These are phyloP conservation scores for Cercospora canescens DNA, from an alignment of 2,329 filamentous ascomycete genomes.

Conservation along the genomic window DNA sequence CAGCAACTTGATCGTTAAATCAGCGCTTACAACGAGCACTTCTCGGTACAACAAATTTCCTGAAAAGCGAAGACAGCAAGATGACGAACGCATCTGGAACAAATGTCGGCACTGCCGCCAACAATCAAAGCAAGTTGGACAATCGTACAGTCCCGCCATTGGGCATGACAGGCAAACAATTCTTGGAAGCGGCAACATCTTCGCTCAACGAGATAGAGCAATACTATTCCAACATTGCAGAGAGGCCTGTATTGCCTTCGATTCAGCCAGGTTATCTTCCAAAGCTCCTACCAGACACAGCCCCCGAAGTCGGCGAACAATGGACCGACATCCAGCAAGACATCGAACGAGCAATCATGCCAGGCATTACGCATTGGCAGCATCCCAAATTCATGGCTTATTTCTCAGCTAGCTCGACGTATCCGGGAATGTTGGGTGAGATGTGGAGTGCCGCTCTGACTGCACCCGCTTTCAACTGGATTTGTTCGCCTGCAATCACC, in stretches of 20 bases:
- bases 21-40: neutral
- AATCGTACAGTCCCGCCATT: slow-evolving; percentile 35
- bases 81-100: neutral
- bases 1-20: neutral
- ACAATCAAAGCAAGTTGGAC: slow-evolving; percentile 22
- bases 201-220: slow-evolving; percentile 82
- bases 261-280: slow-evolving; percentile 84
- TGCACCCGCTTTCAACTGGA: slow-evolving; percentile 94
- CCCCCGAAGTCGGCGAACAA: slow-evolving; percentile 66
- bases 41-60: neutral
- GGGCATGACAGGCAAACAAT: slow-evolving; percentile 76
- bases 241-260: slow-evolving; percentile 71
- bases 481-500: slow-evolving; percentile 87
- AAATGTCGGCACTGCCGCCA: slow-evolving; percentile 10
- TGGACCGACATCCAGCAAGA: slow-evolving; percentile 82
- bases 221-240: slow-evolving; percentile 76
- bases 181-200: slow-evolving; percentile 72
- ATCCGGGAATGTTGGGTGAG: slow-evolving; percentile 84
- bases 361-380: slow-evolving; percentile 93
- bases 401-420: slow-evolving; percentile 81
- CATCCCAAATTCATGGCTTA: slow-evolving; percentile 95
- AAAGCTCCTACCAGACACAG: slow-evolving; percentile 69
- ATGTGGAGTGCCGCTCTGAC: slow-evolving; percentile 89
- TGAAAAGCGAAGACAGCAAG: neutral
- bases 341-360: slow-evolving; percentile 82